Percentiles rank a stretch among this genome's conserved stretches.
Conservation (phyloP, 192 early-diverging fungal species). For the Pilaira anomala region DNA sequence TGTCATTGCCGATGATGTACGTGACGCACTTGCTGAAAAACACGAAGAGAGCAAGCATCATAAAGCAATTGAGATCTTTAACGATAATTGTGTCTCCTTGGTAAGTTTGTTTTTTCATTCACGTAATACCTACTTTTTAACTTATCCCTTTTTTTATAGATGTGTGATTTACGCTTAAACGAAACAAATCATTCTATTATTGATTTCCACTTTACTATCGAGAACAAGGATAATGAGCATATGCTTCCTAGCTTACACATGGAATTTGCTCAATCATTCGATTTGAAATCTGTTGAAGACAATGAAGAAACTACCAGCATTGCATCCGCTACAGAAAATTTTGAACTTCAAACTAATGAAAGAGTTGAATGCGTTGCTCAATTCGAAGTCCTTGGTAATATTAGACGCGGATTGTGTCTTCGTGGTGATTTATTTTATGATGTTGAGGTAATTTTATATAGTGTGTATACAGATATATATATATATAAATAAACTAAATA, state of each 20-base stretch:
- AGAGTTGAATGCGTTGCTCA: slow-evolving; percentile 18
- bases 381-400: slow-evolving; percentile 28
- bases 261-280: slow-evolving; percentile 30
- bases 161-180: slow-evolving; percentile 23
- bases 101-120: neutral
- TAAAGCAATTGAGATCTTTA: neutral
- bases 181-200: slow-evolving; percentile 13
- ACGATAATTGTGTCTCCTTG: neutral
- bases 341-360: slow-evolving; percentile 31
- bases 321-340: slow-evolving; percentile 21
- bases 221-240: slow-evolving; percentile 10
- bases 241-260: slow-evolving; percentile 25
- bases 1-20: slow-evolving; percentile 4
- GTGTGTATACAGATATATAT: neutral
- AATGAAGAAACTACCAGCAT: slow-evolving; percentile 3
- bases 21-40: slow-evolving; percentile 7
- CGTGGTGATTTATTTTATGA: slow-evolving; percentile 35
- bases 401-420: slow-evolving; percentile 25
- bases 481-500: neutral
- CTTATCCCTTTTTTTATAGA: neutral
- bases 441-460: slow-evolving; percentile 27
- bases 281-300: slow-evolving; percentile 12
- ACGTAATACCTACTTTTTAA: neutral
- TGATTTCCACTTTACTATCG: slow-evolving; percentile 16
- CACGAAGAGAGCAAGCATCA: neutral